Evolutionary conservation across 352 stramenopile genomes (phyloP), one percentile per base, ranked within the genome.

Genomic region (Globisporangium abappressorium): DNA sequence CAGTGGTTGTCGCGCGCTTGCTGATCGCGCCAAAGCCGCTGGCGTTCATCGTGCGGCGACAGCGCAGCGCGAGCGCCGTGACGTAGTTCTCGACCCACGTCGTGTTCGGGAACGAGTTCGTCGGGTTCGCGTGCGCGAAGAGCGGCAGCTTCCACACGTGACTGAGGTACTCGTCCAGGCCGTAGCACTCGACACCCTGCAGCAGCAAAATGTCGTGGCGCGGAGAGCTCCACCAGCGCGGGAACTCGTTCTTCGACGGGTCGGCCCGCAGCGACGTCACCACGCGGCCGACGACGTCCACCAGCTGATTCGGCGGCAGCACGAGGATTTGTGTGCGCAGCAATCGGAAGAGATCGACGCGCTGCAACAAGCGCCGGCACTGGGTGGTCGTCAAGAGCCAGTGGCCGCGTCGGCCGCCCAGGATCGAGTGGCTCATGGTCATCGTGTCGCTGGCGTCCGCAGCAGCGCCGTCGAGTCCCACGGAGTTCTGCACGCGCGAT

Each of bases 31-130:
- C 56, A 20, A 62, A 49, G 30, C 56, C 41, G n/a, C 59, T 65
- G 26, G 59, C 26, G 6, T 67, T 58, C 57, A 88, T 56, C 14
- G 84, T 30, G 46, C 79, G 76, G 6, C 70, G 73, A 26, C 76
- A 81, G 22, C 71, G 66, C 9, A 79, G 41, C 46, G 74, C 71
- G 26, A 91, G 73, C 22, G 72, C 65, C 2, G 72, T 77, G 28
- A 92, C 76, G 64, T 93, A 82, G 63, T 91, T 94, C 65, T 96
- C 89, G 49, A 90, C 84, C 89, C 89, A 96, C 54, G 72, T 87
- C 2, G 70, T 71, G 47, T 73, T 81, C 8, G 89, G 89, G 65
- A 91, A 93, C 3, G 56, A 34, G 14, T 30, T 69, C 2, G 30
- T 61, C 24, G 69, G 68, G 54, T 86, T 94, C 4, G 73, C 66